Evolutionary conservation across 495 filamentous ascomycete species (phyloP).

Genomic region (Penicillium paxilli): DNA sequence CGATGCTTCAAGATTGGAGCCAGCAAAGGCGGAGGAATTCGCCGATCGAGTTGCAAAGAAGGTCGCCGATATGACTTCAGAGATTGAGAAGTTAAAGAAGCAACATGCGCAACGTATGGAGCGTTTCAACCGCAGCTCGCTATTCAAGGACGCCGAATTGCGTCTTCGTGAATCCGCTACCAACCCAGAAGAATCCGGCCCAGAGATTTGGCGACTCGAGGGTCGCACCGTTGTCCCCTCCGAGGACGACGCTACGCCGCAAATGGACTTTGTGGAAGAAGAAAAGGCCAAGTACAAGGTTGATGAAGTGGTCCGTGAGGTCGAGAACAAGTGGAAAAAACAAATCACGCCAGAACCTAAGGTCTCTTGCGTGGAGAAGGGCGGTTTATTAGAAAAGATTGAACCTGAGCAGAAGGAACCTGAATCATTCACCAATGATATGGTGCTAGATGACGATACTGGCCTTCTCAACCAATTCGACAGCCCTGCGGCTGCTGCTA

Average conservation of each 20-base stretch:
- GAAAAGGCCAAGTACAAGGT: constrained; percentile 53
- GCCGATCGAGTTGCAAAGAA: constrained; percentile 67
- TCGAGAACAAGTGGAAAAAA: constrained; percentile 57
- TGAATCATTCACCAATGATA: constrained; percentile 51
- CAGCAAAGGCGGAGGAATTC: constrained; percentile 72
- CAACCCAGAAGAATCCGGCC: constrained; percentile 51
- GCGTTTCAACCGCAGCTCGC: constrained; percentile 66
- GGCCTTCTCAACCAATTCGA: constrained; percentile 66
- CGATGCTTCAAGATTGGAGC: constrained; percentile 61
- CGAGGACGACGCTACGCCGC: constrained; percentile 51
- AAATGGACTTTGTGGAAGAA: constrained; percentile 36
- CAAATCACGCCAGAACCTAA: constrained; percentile 58
- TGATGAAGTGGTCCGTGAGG: constrained; percentile 59
- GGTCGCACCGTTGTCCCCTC: constrained; percentile 48
- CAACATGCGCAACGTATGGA: constrained; percentile 73
- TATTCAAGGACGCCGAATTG: constrained; percentile 63
- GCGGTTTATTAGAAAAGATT: constrained; percentile 65
- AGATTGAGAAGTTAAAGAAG: constrained; percentile 79
- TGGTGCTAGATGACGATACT: constrained; percentile 63
- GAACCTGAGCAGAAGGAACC: constrained; percentile 40
- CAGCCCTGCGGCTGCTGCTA: constrained; percentile 47
- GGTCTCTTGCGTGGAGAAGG: constrained; percentile 67
- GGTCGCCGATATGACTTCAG: constrained; percentile 64
- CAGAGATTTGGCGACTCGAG: constrained; percentile 66
- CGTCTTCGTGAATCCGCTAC: constrained; percentile 52